Evolutionary conservation across 129 eudicot genomes (phyloP), one percentile per base, ranked within the genome.

Genomic region (Glebionis coronaria): DNA sequence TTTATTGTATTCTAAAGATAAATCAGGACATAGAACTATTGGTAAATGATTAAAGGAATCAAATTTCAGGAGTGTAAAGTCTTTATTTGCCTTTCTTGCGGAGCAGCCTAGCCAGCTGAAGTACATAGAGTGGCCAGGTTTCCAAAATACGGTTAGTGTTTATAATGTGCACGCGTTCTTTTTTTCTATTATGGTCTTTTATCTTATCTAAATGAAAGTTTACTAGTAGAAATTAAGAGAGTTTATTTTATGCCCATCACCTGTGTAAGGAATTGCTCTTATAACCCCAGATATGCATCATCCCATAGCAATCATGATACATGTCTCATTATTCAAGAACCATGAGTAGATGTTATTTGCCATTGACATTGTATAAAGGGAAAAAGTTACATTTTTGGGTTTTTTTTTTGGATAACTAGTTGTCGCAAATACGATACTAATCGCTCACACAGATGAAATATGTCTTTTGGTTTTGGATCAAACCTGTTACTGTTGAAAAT

Each of bases 61-160:
- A 8, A 11, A 49, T 73, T 86, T 52, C 87, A 88, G 97, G 85
- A 76, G 71, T 52, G 42, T 78, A 65, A 82, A 56, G 47, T 70
- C 79, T 50, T 73, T 90, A 49, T 38, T 85, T 61, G 65, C 42
- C 7, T 94, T 94, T 82, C 74, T 94, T 4, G 76, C 71, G 46
- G 88, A 89, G 76, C 99, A 94, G 63, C 97, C 99, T 47, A 79
- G 93, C 64, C 95, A 94, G 82, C 83, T 94, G 63, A 94, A 84
- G 87, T 80, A 85, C 84, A 83, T 88, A 50, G 98, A 92, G 68
- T 92, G 98, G 98, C 98, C 96, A 49, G 84, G 89, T 76, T 88
- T 92, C 70, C 91, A 78, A 76, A 86, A 84, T 72, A 88, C 97
- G 85, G 96, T 88, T 67, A 78, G 95, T 84, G 20, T 51, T 58